phyloP scores from a whole-genome alignment of 2,329 filamentous ascomycete species.

The Fonsecaea monophora region DNA sequence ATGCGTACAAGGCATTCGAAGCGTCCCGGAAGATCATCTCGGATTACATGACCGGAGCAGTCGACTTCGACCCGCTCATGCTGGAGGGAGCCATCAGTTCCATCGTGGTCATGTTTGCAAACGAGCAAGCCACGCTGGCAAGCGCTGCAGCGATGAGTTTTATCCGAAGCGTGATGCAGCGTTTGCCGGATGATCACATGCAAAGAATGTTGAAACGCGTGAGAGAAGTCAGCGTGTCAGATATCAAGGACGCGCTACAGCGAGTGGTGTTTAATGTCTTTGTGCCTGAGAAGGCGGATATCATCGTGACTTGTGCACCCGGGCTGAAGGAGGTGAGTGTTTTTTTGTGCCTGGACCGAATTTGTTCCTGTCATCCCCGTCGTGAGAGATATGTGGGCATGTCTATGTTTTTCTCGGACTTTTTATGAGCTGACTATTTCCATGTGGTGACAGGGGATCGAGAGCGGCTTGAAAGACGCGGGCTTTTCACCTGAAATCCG shows the following conservation, averaged over 20 bases:
- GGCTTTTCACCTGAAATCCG: constrained; percentile 81
- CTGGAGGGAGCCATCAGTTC: constrained; percentile 89
- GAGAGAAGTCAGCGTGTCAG: constrained; percentile 73
- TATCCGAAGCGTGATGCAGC: constrained; percentile 77
- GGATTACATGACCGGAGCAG: constrained; percentile 73
- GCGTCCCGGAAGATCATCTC: constrained; percentile 77
- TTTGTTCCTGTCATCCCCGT: not conserved
- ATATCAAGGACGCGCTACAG: constrained; percentile 76
- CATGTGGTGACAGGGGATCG: constrained; percentile 66
- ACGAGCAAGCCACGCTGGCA: constrained; percentile 85
- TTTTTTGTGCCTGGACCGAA: not conserved
- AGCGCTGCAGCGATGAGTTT: constrained; percentile 84
- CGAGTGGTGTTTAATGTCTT: constrained; percentile 82
- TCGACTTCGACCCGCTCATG: constrained; percentile 77
- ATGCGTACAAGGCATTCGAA: constrained; percentile 82
- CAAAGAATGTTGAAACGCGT: constrained; percentile 78
- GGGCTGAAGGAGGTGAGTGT: constrained; percentile 79
- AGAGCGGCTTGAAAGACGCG: constrained; percentile 73
- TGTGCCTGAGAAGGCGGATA: constrained; percentile 76
- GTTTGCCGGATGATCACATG: constrained; percentile 77
- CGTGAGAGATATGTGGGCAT: not conserved
- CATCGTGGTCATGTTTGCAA: constrained; percentile 84
- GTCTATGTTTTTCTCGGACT: constrained; percentile 13
- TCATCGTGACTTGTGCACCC: constrained; percentile 86
- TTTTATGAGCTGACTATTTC: constrained; percentile 26